Evolutionary conservation across 495 filamentous ascomycete genomes (phyloP), one percentile per base, ranked within the genome.

Genomic region (Penicillium cosmopolitanum): DNA sequence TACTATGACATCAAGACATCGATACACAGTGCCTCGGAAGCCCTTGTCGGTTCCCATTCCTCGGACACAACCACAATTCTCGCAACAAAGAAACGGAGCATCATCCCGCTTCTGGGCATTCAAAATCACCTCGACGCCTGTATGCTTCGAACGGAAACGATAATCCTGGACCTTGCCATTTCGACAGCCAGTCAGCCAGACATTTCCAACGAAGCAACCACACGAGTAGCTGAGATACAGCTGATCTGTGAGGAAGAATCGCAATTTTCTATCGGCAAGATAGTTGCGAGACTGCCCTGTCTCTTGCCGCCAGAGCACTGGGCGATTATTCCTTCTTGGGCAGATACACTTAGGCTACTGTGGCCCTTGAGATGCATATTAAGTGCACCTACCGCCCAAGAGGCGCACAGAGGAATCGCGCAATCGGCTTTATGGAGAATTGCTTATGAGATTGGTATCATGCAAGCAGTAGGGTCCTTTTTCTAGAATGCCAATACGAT

Each of bases 301-400:
- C 25, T 55, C n/a, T 31, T 55, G 9, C 38, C 38, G 3, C 16
- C 21, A 7, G 23, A 47, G 7, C n/a, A 15, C 6, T 3, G 9
- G 9, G 9, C 11, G 16, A 4, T 33, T 11, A 5, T 38, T 12
- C 55, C 46, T 6, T 40, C 23, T 5, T 51, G 55, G 55, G 55
- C 46, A 31, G 46, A 57, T 12, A 25, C 55, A 38, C 21, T 51
- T 13, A 23, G 46, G 15, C 15, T 57, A 23, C 16, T 43, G 33
- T 57, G 55, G 55, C 55, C 55, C 28, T 23, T 57, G 33, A 50
- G 55, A 4, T 38, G 46, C 33, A 43, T 57, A 10, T 25, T 57
- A 6, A 21, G 11, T 10, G 50, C 55, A 10, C 18, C 46, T 2
- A 44, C 55, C 15, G 21, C 18, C 8, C 42, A 31, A 3, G 13